Evolutionary conservation across 2,329 filamentous ascomycete genomes (phyloP).

Genomic region (Epicoccum nigrum): DNA sequence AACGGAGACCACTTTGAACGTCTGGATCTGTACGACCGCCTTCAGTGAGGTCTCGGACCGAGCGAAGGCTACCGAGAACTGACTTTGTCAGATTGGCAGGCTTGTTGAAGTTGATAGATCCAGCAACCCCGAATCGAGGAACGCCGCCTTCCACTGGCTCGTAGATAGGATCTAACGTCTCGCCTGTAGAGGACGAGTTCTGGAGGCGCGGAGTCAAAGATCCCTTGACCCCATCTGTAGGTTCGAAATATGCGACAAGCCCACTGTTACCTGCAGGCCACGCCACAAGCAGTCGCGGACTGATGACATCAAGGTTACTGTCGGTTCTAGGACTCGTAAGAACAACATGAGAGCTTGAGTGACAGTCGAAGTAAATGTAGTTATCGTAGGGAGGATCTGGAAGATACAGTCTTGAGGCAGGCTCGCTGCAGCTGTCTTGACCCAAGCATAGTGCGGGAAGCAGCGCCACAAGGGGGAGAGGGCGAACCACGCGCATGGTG

Average conservation of each 20-base stretch:
- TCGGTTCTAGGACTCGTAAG: slow-evolving; percentile 63
- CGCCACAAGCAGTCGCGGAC: slow-evolving; percentile 63
- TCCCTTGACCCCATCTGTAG: slow-evolving; percentile 60
- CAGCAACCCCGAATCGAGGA: slow-evolving; percentile 60
- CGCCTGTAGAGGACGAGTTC: slow-evolving; percentile 54
- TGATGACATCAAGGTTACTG: slow-evolving; percentile 62
- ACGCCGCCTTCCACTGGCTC: slow-evolving; percentile 36
- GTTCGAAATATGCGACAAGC: slow-evolving; percentile 62
- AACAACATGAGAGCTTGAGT: slow-evolving; percentile 64
- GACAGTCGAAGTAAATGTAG: slow-evolving; percentile 70
- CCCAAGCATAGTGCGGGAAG: slow-evolving; percentile 1
- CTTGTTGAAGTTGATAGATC: slow-evolving; percentile 62
- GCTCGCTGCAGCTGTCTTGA: slow-evolving; percentile 18
- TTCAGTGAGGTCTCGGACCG: slow-evolving; percentile 68
- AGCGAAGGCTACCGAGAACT: slow-evolving; percentile 67
- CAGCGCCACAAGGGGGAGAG: neutral
- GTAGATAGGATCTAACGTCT: slow-evolving; percentile 57
- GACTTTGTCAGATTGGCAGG: slow-evolving; percentile 62
- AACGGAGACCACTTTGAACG: slow-evolving; percentile 62
- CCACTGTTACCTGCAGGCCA: slow-evolving; percentile 72
- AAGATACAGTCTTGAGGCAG: slow-evolving; percentile 49
- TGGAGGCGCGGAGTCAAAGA: slow-evolving; percentile 60
- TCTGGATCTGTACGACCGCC: slow-evolving; percentile 55
- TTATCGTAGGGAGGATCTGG: slow-evolving; percentile 67
- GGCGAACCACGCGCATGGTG: neutral